Evolutionary conservation across 1,284 basidiomycete genomes (phyloP).

Genomic region (Megacollybia platyphylla): DNA sequence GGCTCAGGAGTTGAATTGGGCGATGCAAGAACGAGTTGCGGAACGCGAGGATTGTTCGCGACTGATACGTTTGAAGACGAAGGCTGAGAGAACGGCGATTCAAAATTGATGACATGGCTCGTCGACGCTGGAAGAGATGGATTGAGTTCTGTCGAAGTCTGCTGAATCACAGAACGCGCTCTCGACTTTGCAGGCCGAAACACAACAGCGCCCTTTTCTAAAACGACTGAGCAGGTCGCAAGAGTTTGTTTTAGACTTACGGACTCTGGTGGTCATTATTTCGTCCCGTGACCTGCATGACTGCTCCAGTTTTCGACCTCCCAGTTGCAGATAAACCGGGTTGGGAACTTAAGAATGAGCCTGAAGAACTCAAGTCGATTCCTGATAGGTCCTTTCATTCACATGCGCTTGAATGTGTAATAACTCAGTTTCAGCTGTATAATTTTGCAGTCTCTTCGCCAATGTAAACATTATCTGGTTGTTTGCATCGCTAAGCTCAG

Average conservation of each 20-base stretch:
- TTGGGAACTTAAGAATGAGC: slow-evolving; percentile 40
- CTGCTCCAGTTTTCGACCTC: slow-evolving; percentile 23
- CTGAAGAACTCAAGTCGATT: slow-evolving; percentile 26
- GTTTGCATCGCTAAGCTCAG: neutral
- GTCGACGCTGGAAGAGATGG: neutral
- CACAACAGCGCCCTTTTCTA: slow-evolving; percentile 61
- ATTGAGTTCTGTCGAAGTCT: slow-evolving; percentile 2
- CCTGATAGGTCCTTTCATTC: slow-evolving; percentile 38
- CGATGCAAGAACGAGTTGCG: no score
- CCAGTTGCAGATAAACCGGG: slow-evolving; percentile 40
- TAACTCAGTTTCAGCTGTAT: slow-evolving; percentile 26
- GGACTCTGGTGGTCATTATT: slow-evolving; percentile 63
- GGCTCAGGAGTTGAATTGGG: no score
- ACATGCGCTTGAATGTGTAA: neutral
- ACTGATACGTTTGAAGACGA: no score
- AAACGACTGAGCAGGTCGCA: slow-evolving; percentile 4
- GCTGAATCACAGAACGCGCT: slow-evolving; percentile 15
- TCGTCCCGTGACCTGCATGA: slow-evolving; percentile 13
- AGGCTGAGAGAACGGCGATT: neutral
- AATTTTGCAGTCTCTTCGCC: slow-evolving; percentile 48
- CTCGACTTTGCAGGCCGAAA: slow-evolving; percentile 53
- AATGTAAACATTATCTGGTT: slow-evolving; percentile 35
- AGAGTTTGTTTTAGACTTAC: slow-evolving; percentile 30
- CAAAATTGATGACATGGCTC: neutral
- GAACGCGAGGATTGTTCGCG: no score